A percentile compares a stretch with the other conserved stretches of the same genome.
phyloP scores from a whole-genome alignment of 305 asterid species.

The Fraxinus latifolia region DNA sequence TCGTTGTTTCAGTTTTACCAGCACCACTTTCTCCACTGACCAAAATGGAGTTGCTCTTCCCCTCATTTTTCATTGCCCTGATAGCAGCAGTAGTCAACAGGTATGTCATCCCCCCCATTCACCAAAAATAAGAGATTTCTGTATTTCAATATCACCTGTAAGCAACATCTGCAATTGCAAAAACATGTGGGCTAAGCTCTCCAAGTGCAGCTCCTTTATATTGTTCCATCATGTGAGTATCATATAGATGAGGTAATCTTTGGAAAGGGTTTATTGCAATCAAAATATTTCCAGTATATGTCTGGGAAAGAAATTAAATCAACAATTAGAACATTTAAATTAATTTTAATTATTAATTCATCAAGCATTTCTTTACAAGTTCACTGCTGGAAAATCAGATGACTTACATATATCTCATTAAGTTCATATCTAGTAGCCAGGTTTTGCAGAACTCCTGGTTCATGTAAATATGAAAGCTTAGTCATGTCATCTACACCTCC shows the following conservation, averaged over 20 bases:
- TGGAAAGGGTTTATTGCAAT: constrained; percentile 82
- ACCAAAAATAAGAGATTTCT: background rate
- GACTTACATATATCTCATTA: constrained; percentile 59
- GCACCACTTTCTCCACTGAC: constrained; percentile 85
- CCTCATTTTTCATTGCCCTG: constrained; percentile 67
- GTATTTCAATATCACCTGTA: constrained; percentile 45
- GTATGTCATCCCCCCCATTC: background rate
- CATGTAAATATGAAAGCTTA: constrained; percentile 64
- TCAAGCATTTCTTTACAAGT: background rate
- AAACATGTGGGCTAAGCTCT: constrained; percentile 73
- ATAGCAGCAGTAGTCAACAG: constrained; percentile 4
- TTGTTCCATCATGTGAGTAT: constrained; percentile 58
- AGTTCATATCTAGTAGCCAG: constrained; percentile 55
- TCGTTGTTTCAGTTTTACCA: constrained; percentile 72
- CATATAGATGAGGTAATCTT: constrained; percentile 64
- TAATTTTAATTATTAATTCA: background rate
- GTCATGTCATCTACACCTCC: constrained; percentile 77
- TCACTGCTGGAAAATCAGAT: background rate
- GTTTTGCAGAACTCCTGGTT: constrained; percentile 73
- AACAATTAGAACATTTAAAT: background rate
- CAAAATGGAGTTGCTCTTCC: constrained; percentile 61
- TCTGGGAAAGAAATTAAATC: constrained; percentile 34
- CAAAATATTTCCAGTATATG: constrained; percentile 77
- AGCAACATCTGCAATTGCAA: constrained; percentile 73
- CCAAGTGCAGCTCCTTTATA: constrained; percentile 68